Base-by-base conservation (phyloP, 1,139 yeast species). In the Yamadazyma oceani region DNA sequence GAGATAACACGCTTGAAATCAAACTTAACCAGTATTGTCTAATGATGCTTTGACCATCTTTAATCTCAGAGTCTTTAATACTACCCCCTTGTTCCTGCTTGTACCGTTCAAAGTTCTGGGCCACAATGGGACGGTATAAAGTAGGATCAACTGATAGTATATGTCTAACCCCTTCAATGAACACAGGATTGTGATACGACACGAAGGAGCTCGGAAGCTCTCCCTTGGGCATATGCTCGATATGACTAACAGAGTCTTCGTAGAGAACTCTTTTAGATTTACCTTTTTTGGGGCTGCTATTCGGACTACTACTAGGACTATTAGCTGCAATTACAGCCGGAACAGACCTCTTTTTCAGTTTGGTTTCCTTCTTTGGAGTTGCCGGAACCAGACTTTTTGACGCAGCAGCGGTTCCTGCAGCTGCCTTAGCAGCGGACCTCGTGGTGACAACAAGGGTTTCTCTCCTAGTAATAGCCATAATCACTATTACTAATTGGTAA, bases 1-100 rank as follows among this genome's bases (percentile, higher is more conserved):
- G 96, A 1, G 86, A 77, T 12, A 86, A 75, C 6, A 88, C 75
- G 55, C 62, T 75, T 50, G 57, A 46, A 0, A 71, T 50, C 31
- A 71, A 52, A 25, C 66, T 50, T 32, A 60, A 53, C 76, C 76
- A 71, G 46, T 69, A 69, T 15, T 44, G 62, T 57, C 49, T 67
- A 66, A 55, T 71, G 53, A 46, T 51, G 48, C 43, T 69, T 47
- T 46, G 28, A 10, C 47, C 69, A 47, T 46, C 29, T 10, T 48
- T 46, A n/a, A 27, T 9, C n/a, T 30, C 30, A n/a, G n/a, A 17
- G 3, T 50, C 40, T 29, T 40, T 35, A 38, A 47, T 43, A 41
- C 12, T 50, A 39, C 41, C 64, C 53, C 13, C 51, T 50, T 16
- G 45, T 39, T 15, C 43, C 34, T 5, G 49, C 32, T 41, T 60